A percentile compares a stretch with the other conserved stretches of the same genome.
phyloP scores from a whole-genome alignment of 441 rosid species.

The Euphorbia neoarborescens region DNA sequence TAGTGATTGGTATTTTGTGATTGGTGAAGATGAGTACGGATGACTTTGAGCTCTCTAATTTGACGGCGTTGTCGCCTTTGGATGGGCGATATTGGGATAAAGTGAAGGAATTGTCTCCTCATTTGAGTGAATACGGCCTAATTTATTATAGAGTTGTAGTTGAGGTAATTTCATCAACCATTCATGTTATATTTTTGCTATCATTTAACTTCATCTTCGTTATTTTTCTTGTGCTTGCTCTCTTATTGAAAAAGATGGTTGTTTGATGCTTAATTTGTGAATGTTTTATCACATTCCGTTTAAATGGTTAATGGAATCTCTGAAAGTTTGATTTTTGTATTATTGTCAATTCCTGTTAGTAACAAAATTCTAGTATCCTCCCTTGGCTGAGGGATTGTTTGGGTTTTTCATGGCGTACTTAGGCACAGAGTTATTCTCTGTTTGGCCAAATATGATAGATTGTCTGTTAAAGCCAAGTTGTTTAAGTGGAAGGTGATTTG shows the following conservation, averaged over 20 bases:
- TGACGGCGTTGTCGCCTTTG: conserved; percentile 80
- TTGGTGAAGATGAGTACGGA: conserved; percentile 36
- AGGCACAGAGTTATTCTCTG: too few species aligned
- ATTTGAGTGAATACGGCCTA: conserved; percentile 77
- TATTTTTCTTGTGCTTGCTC: neutral
- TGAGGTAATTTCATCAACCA: conserved; percentile 42
- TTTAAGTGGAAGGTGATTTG: too few species aligned
- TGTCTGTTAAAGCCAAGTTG: too few species aligned
- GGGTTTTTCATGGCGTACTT: too few species aligned
- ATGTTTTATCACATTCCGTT: neutral
- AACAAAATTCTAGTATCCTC: too few species aligned
- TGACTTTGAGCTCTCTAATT: conserved; percentile 55
- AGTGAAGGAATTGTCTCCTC: conserved; percentile 80
- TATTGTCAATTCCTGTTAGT: neutral
- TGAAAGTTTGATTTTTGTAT: neutral
- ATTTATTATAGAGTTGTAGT: conserved; percentile 71
- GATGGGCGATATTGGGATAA: conserved; percentile 87
- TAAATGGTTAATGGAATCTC: neutral
- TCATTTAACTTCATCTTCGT: neutral
- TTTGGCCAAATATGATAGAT: too few species aligned
- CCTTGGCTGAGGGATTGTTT: too few species aligned
- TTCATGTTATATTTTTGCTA: neutral
- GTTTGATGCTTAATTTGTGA: neutral
- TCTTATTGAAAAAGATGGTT: neutral
- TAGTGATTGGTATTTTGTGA: conserved; percentile 8